Evolutionary conservation across 441 rosid genomes (phyloP).

Genomic region (Sinapis alba): DNA sequence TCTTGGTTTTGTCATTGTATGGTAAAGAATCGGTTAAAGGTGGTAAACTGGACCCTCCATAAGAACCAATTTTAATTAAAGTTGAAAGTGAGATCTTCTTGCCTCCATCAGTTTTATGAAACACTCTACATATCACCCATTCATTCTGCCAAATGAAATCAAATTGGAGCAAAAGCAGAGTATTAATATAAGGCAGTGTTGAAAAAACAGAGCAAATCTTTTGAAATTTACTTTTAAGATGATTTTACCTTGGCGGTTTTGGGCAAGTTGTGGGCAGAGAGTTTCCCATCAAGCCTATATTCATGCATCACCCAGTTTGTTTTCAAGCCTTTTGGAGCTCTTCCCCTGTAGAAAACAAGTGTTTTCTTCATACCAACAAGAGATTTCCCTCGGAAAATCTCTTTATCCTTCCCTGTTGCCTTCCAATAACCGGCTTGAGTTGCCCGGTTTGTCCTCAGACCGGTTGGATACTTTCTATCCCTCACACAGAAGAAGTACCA

Average conservation of each 20-base stretch:
- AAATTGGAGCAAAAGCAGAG: not conserved
- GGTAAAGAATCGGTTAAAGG: conserved; percentile 69
- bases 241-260: conserved; percentile 74
- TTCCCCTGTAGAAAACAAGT: conserved; percentile 83
- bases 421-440: conserved; percentile 95
- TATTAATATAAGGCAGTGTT: not conserved
- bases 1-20: conserved; percentile 40
- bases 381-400: conserved; percentile 70
- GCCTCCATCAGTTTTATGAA: conserved; percentile 74
- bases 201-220: not conserved
- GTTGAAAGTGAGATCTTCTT: conserved; percentile 70
- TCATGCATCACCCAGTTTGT: conserved; percentile 95
- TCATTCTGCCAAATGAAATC: conserved; percentile 62
- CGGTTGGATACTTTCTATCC: conserved; percentile 91
- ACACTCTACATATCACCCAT: conserved; percentile 91
- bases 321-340: conserved; percentile 89
- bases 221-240: not conserved
- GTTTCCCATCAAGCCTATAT: conserved; percentile 77
- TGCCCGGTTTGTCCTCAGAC: conserved; percentile 84
- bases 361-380: conserved; percentile 97
- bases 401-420: conserved; percentile 96
- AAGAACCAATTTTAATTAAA: conserved; percentile 45
- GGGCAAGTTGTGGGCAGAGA: conserved; percentile 71
- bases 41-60: conserved; percentile 53
- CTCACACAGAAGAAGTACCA: conserved; percentile 94